Conservation (phyloP, 805 yeast species). For the Henningerozyma blattae region DNA sequence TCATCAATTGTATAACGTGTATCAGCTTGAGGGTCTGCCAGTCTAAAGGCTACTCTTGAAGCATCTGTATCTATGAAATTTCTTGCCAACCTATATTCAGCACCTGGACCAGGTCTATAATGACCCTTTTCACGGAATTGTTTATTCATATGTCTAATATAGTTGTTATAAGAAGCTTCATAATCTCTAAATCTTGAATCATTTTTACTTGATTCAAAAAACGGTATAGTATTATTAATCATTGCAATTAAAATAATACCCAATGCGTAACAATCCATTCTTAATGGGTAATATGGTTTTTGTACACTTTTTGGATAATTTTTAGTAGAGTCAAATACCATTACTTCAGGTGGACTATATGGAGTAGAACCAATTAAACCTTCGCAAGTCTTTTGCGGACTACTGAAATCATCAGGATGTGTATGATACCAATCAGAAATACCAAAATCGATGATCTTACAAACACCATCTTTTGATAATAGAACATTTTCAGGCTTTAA, state of each 20-base stretch:
- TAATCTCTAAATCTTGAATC: slow-evolving; percentile 49
- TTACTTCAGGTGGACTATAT: slow-evolving; percentile 68
- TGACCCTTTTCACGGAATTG: slow-evolving; percentile 34
- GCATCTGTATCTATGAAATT: slow-evolving; percentile 46
- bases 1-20: slow-evolving; percentile 43
- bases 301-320: slow-evolving; percentile 22
- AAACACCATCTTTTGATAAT: slow-evolving; percentile 45
- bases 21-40: slow-evolving; percentile 49
- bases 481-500: slow-evolving; percentile 65
- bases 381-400: slow-evolving; percentile 27
- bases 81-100: slow-evolving; percentile 59
- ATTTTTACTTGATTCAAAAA: slow-evolving; percentile 34
- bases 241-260: slow-evolving; percentile 58
- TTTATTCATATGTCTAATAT: slow-evolving; percentile 29
- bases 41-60: slow-evolving; percentile 62
- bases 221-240: slow-evolving; percentile 48
- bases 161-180: slow-evolving; percentile 33
- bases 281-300: slow-evolving; percentile 46
- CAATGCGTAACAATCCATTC: slow-evolving; percentile 62
- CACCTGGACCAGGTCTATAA: slow-evolving; percentile 50
- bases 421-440: slow-evolving; percentile 55
- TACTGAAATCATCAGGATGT: slow-evolving; percentile 35
- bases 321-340: slow-evolving; percentile 28
- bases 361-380: slow-evolving; percentile 71
- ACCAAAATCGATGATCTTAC: slow-evolving; percentile 68